Evolutionary conservation across 768 basidiomycete genomes (phyloP).

Genomic region (Phlebiopsis flavidoalba): DNA sequence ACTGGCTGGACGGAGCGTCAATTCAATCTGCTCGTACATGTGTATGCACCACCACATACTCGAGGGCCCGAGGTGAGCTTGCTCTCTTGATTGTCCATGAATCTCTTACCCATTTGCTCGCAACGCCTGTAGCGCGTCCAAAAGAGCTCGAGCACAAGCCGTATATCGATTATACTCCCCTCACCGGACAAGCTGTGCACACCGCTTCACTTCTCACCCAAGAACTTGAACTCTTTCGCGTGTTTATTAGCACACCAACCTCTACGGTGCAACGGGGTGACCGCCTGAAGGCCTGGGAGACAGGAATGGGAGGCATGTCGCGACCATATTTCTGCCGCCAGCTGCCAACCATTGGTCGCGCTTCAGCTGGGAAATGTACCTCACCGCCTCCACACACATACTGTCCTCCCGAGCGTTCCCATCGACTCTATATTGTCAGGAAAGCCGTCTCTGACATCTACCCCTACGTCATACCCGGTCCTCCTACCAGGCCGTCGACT

Average conservation of each 20-base stretch:
- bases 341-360: slow-evolving; percentile 18
- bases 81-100: neutral
- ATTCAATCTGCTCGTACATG: slow-evolving; percentile 62
- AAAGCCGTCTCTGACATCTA: slow-evolving; percentile 46
- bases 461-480: slow-evolving; percentile 59
- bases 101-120: neutral
- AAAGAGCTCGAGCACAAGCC: slow-evolving; percentile 36
- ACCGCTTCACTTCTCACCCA: slow-evolving; percentile 62
- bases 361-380: slow-evolving; percentile 72
- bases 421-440: slow-evolving; percentile 65
- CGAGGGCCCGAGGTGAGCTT: slow-evolving; percentile 26
- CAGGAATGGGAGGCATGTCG: slow-evolving; percentile 59
- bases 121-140: slow-evolving; percentile 6
- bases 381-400: slow-evolving; percentile 69
- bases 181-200: slow-evolving; percentile 51
- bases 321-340: slow-evolving; percentile 25
- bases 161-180: slow-evolving; percentile 72
- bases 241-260: too few species aligned
- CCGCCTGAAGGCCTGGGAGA: slow-evolving; percentile 53
- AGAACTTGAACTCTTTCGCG: slow-evolving; percentile 66
- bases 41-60: slow-evolving; percentile 64
- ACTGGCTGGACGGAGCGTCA: slow-evolving; percentile 58
- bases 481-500: slow-evolving; percentile 85
- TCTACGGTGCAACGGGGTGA: slow-evolving; percentile 75
- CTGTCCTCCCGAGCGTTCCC: slow-evolving; percentile 89